Percentiles rank a stretch among this genome's conserved stretches.
These are phyloP conservation scores for Cantharellus cinnabarinus DNA, from an alignment of 768 basidiomycete species.

Conservation along the genomic window DNA sequence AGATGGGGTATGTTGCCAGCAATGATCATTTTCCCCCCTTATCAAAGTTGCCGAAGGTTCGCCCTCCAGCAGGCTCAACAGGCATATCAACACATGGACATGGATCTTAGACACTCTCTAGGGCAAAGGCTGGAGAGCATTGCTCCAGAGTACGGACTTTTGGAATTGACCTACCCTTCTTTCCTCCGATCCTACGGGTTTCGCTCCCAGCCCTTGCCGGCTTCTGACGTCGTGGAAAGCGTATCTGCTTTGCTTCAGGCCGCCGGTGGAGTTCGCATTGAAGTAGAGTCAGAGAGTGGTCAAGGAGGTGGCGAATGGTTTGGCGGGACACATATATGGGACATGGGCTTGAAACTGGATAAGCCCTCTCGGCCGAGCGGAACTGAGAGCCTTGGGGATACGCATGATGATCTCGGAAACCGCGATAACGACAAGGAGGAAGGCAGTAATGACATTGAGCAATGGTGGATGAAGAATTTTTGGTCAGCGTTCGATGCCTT, in stretches of 20 bases:
- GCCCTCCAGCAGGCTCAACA: slow-evolving; percentile 90
- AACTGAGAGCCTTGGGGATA: slow-evolving; percentile 14
- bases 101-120: slow-evolving; percentile 69
- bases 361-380: slow-evolving; percentile 1
- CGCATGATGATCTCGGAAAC: slow-evolving; percentile 8
- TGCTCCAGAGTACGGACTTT: slow-evolving; percentile 84
- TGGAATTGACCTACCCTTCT: slow-evolving; percentile 84
- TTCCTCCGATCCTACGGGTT: slow-evolving; percentile 88
- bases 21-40: neutral
- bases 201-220: slow-evolving; percentile 67
- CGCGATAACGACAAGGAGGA: slow-evolving; percentile 18
- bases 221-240: slow-evolving; percentile 85
- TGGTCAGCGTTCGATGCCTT: slow-evolving; percentile 91
- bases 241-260: slow-evolving; percentile 75
- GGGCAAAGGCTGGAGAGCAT: slow-evolving; percentile 68
- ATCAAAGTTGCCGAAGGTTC: slow-evolving; percentile 32
- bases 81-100: slow-evolving; percentile 87
- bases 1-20: slow-evolving; percentile 68
- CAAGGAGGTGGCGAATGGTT: slow-evolving; percentile 94
- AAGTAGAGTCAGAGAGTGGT: slow-evolving; percentile 74
- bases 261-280: slow-evolving; percentile 74
- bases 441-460: slow-evolving; percentile 20
- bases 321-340: slow-evolving; percentile 65
- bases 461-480: slow-evolving; percentile 84
- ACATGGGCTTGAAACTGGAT: slow-evolving; percentile 21